Evolutionary conservation across 106 monocot species (phyloP).

Genomic region (Posidonia australis): DNA sequence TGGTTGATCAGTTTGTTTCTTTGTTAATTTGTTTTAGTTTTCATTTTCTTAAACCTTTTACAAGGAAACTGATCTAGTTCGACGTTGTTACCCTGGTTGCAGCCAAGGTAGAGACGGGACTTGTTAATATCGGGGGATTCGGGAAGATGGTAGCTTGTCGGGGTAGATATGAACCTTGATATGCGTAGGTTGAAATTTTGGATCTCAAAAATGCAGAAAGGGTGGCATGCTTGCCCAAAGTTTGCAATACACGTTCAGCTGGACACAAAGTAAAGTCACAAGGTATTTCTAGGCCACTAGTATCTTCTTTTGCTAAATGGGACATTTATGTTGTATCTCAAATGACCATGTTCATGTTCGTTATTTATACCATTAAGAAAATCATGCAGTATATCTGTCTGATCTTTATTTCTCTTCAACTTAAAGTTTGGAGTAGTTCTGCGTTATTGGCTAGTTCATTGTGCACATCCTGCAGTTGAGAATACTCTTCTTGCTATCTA

Average conservation of each 20-base stretch:
- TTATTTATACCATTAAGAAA: too few species aligned
- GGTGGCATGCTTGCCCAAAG: slow-evolving; percentile 43
- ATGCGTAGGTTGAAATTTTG: slow-evolving; percentile 71
- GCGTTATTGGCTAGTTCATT: too few species aligned
- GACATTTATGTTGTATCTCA: too few species aligned
- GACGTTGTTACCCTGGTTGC: slow-evolving; percentile 7
- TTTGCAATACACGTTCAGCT: slow-evolving; percentile 5
- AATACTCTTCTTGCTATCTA: too few species aligned
- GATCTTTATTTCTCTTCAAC: too few species aligned
- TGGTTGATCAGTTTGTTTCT: background rate
- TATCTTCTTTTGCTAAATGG: too few species aligned
- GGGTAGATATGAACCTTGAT: slow-evolving; percentile 25
- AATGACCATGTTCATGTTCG: too few species aligned
- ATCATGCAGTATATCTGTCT: too few species aligned
- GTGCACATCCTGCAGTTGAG: too few species aligned
- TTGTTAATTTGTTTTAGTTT: background rate
- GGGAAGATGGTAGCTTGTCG: slow-evolving; percentile 70
- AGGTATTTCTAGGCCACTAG: slow-evolving; percentile 27
- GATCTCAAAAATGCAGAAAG: slow-evolving; percentile 47
- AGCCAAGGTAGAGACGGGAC: slow-evolving; percentile 95
- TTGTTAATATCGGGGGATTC: slow-evolving; percentile 80
- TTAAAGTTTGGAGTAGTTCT: too few species aligned
- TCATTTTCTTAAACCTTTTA: too few species aligned
- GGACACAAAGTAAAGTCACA: slow-evolving; percentile 29
- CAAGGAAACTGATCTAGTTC: background rate